Conservation (phyloP, 352 stramenopile genomes). For the Phytophthora pistaciae region DNA sequence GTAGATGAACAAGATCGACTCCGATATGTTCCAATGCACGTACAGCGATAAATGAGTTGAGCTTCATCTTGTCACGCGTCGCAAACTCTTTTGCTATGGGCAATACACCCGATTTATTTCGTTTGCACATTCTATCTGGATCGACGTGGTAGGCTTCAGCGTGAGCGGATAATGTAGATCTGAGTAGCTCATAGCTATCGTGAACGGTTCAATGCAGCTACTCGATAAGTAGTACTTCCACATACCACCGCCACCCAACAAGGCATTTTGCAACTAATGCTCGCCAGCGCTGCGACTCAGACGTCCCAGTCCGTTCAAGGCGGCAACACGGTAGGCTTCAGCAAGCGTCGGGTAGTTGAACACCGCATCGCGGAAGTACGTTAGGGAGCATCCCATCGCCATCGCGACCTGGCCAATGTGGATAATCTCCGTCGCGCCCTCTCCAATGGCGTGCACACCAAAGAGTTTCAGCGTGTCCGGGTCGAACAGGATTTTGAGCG, state of each 20-base stretch:
- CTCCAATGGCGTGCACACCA: conserved; percentile 90
- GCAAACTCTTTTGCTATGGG: neutral
- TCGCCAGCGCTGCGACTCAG: conserved; percentile 83
- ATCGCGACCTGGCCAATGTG: conserved; percentile 94
- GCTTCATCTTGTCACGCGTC: neutral
- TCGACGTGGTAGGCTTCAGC: neutral
- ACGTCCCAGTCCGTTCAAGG: conserved; percentile 87
- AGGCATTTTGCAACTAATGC: conserved; percentile 48
- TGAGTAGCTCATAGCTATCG: no score
- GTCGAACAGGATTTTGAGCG: conserved; percentile 92
- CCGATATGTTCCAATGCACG: neutral
- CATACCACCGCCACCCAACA: neutral
- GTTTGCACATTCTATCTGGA: conserved; percentile 1
- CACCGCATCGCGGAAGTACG: conserved; percentile 91
- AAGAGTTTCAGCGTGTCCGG: conserved; percentile 82
- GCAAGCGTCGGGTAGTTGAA: conserved; percentile 94
- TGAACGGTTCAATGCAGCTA: neutral
- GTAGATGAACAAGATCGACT: neutral
- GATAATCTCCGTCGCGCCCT: conserved; percentile 93
- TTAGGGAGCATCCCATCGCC: conserved; percentile 79
- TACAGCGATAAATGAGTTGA: neutral
- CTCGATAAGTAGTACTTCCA: neutral
- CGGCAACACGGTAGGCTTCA: conserved; percentile 91
- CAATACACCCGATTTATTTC: neutral
- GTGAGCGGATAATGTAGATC: neutral